phyloP scores from a whole-genome alignment of 768 basidiomycete species.

The Tulasnella sp. region DNA sequence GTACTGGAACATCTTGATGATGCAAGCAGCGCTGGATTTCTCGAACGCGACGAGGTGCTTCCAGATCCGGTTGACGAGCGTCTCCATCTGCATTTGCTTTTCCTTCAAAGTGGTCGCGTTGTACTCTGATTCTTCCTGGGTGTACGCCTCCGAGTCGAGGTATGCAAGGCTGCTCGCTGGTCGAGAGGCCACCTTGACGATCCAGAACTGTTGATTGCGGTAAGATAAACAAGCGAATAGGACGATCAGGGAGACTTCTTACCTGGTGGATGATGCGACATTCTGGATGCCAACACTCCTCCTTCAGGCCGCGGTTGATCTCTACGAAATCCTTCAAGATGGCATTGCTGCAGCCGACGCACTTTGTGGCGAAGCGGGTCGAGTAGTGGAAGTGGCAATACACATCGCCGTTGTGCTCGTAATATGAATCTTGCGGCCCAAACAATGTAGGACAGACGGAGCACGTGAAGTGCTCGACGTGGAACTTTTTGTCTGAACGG shows the following conservation, averaged over 20 bases:
- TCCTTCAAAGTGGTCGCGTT: constrained; percentile 76
- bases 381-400: constrained; percentile 99
- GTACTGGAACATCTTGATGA: constrained; percentile 89
- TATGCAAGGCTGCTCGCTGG: constrained; percentile 29
- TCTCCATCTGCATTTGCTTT: too few species aligned
- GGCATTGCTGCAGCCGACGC: constrained; percentile 93
- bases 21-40: constrained; percentile 53
- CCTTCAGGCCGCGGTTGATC: constrained; percentile 95
- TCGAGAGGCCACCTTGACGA: constrained; percentile 29
- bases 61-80: too few species aligned
- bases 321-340: constrained; percentile 99
- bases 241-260: constrained; percentile 33
- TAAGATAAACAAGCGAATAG: too few species aligned
- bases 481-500: constrained; percentile 85
- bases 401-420: constrained; percentile 94
- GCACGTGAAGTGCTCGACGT: constrained; percentile 99
- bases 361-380: constrained; percentile 96
- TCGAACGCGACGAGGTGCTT: too few species aligned
- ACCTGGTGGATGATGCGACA: constrained; percentile 99
- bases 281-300: constrained; percentile 99
- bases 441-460: constrained; percentile 48
- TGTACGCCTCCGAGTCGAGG: constrained; percentile 44
- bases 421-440: constrained; percentile 97
- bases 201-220: too few species aligned
- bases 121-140: constrained; percentile 77